Evolutionary conservation across 495 filamentous ascomycete genomes (phyloP).

Genomic region (Penicillium psychrofluorescens): DNA sequence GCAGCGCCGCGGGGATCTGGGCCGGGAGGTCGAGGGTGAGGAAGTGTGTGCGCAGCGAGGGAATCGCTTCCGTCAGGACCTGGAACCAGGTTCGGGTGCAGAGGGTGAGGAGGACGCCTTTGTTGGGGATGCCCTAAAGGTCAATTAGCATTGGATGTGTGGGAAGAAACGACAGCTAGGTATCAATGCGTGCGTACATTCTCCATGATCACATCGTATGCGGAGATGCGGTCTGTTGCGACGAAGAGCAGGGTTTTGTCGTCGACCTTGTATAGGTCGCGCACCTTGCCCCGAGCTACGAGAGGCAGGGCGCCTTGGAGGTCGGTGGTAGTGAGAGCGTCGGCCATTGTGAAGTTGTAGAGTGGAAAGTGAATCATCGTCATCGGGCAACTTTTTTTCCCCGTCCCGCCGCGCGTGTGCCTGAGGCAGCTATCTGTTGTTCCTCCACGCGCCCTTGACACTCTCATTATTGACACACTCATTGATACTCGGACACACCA

Average conservation of each 20-base stretch:
- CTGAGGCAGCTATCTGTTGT: constrained; percentile 19
- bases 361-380: constrained; percentile 5
- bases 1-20: constrained; percentile 39
- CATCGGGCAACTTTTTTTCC: constrained; percentile 13
- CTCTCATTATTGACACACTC: constrained; percentile 1
- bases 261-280: constrained; percentile 73
- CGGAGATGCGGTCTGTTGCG: constrained; percentile 86
- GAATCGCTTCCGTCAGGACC: constrained; percentile 57
- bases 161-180: neutral
- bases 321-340: constrained; percentile 44
- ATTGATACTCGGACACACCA: too few relatives aligned
- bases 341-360: constrained; percentile 28
- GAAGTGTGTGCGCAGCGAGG: constrained; percentile 69
- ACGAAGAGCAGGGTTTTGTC: constrained; percentile 76
- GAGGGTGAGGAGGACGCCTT: constrained; percentile 78
- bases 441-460: constrained; percentile 8
- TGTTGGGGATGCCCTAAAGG: constrained; percentile 66
- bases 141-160: neutral
- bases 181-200: constrained; percentile 45
- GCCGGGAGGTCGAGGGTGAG: constrained; percentile 60
- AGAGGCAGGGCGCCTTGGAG: constrained; percentile 48
- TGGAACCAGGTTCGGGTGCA: constrained; percentile 83
- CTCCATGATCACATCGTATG: constrained; percentile 85
- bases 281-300: constrained; percentile 67
- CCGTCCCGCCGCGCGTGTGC: neutral